Evolutionary conservation across 1,284 basidiomycete genomes (phyloP).

Genomic region (Leccinum griseonigrum): DNA sequence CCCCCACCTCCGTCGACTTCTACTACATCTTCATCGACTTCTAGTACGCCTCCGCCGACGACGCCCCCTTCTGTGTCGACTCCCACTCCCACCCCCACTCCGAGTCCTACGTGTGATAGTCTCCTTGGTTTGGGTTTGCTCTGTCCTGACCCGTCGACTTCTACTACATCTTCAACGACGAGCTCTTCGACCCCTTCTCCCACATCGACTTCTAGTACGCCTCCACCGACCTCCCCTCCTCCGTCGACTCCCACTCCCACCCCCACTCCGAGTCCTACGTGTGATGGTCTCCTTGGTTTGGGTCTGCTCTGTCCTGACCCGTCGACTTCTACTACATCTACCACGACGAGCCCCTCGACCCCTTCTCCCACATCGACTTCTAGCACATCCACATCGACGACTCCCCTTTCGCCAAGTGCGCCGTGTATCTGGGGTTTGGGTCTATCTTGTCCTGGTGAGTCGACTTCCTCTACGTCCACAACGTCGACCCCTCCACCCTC

Average conservation of each 20-base stretch:
- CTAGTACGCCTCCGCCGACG: background rate
- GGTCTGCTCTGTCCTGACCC: background rate
- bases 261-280: background rate
- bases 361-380: background rate
- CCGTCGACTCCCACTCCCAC: background rate
- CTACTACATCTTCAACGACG: constrained; percentile 11
- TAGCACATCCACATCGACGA: background rate
- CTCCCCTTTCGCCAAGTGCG: background rate
- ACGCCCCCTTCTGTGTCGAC: background rate
- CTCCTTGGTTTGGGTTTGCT: constrained; percentile 11
- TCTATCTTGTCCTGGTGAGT: background rate
- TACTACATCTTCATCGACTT: background rate
- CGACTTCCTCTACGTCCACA: background rate
- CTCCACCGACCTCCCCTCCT: background rate
- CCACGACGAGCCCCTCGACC: background rate
- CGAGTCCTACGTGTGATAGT: background rate
- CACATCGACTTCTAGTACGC: background rate
- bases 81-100: background rate
- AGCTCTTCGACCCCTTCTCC: background rate
- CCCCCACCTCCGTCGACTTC: background rate
- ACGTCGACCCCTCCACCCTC: background rate
- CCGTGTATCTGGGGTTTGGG: background rate
- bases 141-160: constrained; percentile 7
- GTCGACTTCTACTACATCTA: background rate
- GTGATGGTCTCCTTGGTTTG: background rate